Base-by-base conservation (phyloP, 495 filamentous ascomycete genomes). In the Pyronema omphalodes region DNA sequence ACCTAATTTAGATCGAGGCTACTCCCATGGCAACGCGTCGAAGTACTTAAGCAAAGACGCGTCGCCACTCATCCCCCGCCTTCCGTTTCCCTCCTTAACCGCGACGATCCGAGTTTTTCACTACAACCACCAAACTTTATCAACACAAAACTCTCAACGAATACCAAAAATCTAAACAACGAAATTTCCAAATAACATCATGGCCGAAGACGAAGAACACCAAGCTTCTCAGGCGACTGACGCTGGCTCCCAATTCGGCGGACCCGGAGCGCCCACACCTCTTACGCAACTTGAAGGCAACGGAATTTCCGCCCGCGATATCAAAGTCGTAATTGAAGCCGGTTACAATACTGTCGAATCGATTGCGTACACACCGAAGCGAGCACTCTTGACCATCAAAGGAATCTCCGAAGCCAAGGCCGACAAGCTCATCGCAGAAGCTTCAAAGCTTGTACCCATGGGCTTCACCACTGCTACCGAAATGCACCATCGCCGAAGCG, bases 401-500 rank as follows among this genome's bases (percentile, higher is more conserved):
- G 89, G 89, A 54, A 94, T 98, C 39, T 96, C 91, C 9, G 88
- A 94, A 67, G 81, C 88, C 60, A 98, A 98, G 66, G 93, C 93
- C 3, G 80, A 76, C 17, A 96, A 96, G 65, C 77, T 98, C n/a
- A 74, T 98, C 12, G 80, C 80, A 7, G 91, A 96, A 72, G 88
- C 88, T 86, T 67, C 62, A 66, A 96, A 94, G 67, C 75, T 95
- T 39, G 91, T 98, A 0, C 91, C 91, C 0, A 93, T 98, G 86
- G 91, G 91, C 8, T 98, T 98, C 65, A 98, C 91, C 6, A 98
- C 91, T 0, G 91, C 91, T n/a, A 98, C 91, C 0, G 91, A 98
- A 70, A 98, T 98, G 93, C 91, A 98, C 62, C 86, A 86, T 45
- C 80, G 91, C 55, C 80, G 91, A 66, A 93, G 85, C 66, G 91